Percentiles rank a stretch among this genome's conserved stretches.
Conservation (phyloP, 2,329 filamentous ascomycete species). For the Lachnellula cervina region DNA sequence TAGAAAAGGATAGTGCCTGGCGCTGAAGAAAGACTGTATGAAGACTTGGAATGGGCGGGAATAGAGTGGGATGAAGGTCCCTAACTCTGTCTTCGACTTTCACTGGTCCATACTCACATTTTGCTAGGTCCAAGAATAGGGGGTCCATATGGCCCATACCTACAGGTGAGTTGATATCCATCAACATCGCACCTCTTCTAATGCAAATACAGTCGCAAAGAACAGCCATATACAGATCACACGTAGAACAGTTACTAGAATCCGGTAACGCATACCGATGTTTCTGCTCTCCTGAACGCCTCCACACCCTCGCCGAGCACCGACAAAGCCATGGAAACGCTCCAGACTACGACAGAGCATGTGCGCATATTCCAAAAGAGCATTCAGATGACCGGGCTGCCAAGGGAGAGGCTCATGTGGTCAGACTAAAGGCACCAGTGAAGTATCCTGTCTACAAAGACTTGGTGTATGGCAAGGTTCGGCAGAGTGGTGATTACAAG, state of each 20-base stretch:
- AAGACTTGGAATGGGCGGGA: constrained; percentile 84
- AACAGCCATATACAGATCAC: constrained; percentile 63
- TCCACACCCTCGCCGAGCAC: constrained; percentile 61
- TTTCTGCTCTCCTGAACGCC: constrained; percentile 74
- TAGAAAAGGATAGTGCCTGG: constrained; percentile 77
- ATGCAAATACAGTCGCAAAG: constrained; percentile 64
- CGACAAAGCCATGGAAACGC: constrained; percentile 54
- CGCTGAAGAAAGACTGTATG: constrained; percentile 71
- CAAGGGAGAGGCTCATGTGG: constrained; percentile 65
- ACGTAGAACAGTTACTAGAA: constrained; percentile 65
- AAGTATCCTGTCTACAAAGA: constrained; percentile 65
- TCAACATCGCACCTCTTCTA: constrained; percentile 8
- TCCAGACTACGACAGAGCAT: constrained; percentile 67
- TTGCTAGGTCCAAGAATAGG: constrained; percentile 68
- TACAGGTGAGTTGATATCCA: constrained; percentile 53
- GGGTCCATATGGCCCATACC: constrained; percentile 79
- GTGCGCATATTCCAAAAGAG: constrained; percentile 58
- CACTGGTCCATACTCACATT: background rate
- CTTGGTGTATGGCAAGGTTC: constrained; percentile 68
- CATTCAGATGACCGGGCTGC: constrained; percentile 68
- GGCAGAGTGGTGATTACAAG: constrained; percentile 42
- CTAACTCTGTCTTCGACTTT: constrained; percentile 1
- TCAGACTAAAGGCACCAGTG: constrained; percentile 67
- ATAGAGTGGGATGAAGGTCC: constrained; percentile 88
- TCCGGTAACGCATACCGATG: constrained; percentile 81